These are phyloP conservation scores for Falciphora oryzae DNA, from an alignment of 2,329 filamentous ascomycete species.

Conservation along the genomic window DNA sequence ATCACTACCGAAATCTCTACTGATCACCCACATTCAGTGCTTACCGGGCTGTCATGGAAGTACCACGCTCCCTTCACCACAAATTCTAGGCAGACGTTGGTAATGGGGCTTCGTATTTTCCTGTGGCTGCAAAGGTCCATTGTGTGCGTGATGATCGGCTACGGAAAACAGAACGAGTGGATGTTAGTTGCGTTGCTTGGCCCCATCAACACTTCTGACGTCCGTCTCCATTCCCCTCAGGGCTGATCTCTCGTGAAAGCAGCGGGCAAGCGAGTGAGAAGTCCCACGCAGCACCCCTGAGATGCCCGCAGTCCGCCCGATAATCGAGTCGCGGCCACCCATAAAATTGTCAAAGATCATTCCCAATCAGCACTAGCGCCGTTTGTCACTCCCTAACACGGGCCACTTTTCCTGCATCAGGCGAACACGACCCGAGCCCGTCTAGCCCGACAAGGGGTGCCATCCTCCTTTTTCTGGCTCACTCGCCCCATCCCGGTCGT, in stretches of 20 bases:
- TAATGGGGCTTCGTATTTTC: not conserved
- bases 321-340: not conserved
- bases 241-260: not conserved
- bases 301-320: not conserved
- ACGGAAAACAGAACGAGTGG: not conserved
- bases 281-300: not conserved
- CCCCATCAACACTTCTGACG: not conserved
- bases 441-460: not conserved
- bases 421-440: not conserved
- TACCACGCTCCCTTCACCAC: too few relatives aligned
- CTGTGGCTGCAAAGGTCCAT: not conserved
- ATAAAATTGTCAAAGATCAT: not conserved
- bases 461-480: not conserved
- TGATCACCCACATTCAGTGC: too few relatives aligned
- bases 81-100: too few relatives aligned
- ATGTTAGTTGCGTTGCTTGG: not conserved
- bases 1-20: too few relatives aligned
- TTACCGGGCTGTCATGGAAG: too few relatives aligned
- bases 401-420: slow-evolving; percentile 1
- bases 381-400: not conserved
- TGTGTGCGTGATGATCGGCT: not conserved
- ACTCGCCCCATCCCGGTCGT: slow-evolving; percentile 5
- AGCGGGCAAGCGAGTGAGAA: not conserved
- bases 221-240: not conserved
- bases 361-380: not conserved